Conservation (phyloP, 2,329 filamentous ascomycete genomes). For the Exserohilum rostratum region DNA sequence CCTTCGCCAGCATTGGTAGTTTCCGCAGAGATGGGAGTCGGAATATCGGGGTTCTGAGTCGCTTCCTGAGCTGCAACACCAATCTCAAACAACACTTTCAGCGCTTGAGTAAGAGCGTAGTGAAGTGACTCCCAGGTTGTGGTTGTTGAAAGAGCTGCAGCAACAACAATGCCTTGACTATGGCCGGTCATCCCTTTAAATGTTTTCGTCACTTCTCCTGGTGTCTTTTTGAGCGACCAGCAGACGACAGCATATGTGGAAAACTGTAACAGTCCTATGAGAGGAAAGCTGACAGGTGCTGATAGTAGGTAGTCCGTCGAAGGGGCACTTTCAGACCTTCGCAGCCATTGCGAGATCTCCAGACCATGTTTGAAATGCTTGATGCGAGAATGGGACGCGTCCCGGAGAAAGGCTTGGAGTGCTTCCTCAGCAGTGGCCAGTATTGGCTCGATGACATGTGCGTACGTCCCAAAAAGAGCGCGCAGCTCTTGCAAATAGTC, state of each 20-base stretch:
- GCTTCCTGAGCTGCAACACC: conserved; percentile 1
- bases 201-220: conserved; percentile 36
- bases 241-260: conserved; percentile 30
- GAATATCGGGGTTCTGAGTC: not conserved
- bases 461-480: conserved; percentile 28
- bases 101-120: conserved; percentile 47
- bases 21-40: not conserved
- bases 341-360: conserved; percentile 38
- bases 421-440: conserved; percentile 25
- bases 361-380: conserved; percentile 25
- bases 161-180: conserved; percentile 49
- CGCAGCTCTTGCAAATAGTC: conserved; percentile 34
- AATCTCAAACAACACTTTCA: conserved; percentile 19
- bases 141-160: conserved; percentile 43
- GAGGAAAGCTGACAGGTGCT: conserved; percentile 49
- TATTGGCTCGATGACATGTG: conserved; percentile 1
- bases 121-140: conserved; percentile 43
- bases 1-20: conserved; percentile 22
- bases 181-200: conserved; percentile 44
- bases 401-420: not conserved
- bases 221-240: conserved; percentile 26
- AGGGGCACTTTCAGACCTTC: conserved; percentile 21
- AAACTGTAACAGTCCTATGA: conserved; percentile 48
- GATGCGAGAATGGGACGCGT: not conserved
- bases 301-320: conserved; percentile 42